phyloP scores from a whole-genome alignment of 176 grass and related monocot species.

The Avena eriantha region DNA sequence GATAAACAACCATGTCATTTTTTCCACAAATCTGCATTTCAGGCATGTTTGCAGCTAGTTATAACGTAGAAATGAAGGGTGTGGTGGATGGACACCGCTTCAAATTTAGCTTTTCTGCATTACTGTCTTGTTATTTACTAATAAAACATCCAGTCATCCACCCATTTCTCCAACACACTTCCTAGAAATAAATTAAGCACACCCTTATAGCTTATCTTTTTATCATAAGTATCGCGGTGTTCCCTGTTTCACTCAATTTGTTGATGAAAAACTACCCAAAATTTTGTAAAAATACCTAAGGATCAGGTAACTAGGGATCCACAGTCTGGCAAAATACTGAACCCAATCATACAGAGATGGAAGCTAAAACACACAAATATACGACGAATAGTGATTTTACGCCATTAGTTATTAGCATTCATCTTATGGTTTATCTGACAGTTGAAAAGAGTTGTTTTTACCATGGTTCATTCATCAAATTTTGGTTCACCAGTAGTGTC shows the following conservation, averaged over 20 bases:
- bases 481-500: neutral
- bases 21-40: slow-evolving; percentile 14
- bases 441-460: neutral
- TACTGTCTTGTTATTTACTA: neutral
- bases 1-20: neutral
- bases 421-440: neutral
- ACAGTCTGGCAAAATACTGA: neutral
- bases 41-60: slow-evolving; percentile 23
- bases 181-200: neutral
- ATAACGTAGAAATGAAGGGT: slow-evolving; percentile 24
- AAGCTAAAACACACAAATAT: neutral
- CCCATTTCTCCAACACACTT: neutral
- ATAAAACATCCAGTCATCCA: neutral
- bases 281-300: neutral
- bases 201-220: neutral
- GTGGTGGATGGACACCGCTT: neutral
- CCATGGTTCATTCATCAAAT: neutral
- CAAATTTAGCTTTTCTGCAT: slow-evolving; percentile 1
- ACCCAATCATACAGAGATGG: neutral
- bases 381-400: slow-evolving; percentile 12
- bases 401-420: neutral
- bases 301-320: neutral
- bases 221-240: neutral
- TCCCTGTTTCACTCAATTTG: slow-evolving; percentile 8
- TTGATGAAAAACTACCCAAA: neutral